These are phyloP conservation scores for Emergomyces pasteurianus DNA, from an alignment of 2,329 filamentous ascomycete genomes.

Conservation along the genomic window DNA sequence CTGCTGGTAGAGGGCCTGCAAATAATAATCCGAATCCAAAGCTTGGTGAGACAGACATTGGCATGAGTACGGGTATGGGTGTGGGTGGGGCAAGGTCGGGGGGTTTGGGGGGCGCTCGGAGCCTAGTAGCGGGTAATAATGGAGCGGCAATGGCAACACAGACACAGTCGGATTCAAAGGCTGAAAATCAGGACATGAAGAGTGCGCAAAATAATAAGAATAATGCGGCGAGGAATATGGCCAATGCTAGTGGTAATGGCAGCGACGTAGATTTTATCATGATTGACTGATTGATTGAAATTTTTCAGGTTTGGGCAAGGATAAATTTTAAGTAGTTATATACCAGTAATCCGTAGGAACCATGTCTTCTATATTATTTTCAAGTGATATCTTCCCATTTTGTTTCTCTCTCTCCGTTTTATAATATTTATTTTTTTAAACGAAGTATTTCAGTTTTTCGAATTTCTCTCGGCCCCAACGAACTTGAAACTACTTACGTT, in stretches of 20 bases:
- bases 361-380: not conserved
- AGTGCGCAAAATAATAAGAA: not conserved
- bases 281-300: conserved; percentile 12
- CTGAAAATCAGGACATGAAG: not conserved
- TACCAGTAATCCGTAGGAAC: not conserved
- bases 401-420: not conserved
- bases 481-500: not conserved
- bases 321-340: not conserved
- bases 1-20: not conserved
- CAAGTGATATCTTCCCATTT: not conserved
- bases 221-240: not conserved
- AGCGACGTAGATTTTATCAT: conserved; percentile 22
- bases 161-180: not conserved
- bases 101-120: not conserved
- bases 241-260: not conserved
- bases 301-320: not conserved
- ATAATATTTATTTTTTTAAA: not conserved
- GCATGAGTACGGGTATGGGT: not conserved
- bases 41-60: not conserved
- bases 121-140: not conserved
- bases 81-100: not conserved
- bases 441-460: not conserved
- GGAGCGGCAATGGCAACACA: not conserved
- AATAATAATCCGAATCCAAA: not conserved
- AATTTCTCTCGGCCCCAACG: not conserved